Conservation (phyloP, 495 filamentous ascomycete genomes). For the Platismatia glauca region DNA sequence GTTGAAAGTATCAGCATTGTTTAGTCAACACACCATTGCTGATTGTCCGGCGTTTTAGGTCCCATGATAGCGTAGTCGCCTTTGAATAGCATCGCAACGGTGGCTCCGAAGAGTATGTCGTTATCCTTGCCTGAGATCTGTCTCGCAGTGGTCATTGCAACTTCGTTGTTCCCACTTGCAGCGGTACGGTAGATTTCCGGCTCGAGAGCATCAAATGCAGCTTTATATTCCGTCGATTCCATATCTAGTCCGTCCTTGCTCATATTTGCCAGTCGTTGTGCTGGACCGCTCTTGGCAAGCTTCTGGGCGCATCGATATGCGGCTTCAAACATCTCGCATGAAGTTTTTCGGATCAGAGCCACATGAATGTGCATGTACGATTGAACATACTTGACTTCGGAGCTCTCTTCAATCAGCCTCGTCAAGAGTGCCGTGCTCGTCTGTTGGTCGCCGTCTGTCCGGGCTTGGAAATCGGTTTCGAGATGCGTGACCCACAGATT, state of each 20-base stretch:
- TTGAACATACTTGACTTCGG: conserved; percentile 4
- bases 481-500: neutral
- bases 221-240: neutral
- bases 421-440: conserved; percentile 7
- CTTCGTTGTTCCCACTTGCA: neutral
- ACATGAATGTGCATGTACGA: conserved; percentile 11
- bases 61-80: neutral
- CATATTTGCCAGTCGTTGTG: neutral
- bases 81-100: neutral
- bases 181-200: conserved; percentile 1
- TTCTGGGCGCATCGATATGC: conserved; percentile 8
- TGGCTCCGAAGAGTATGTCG: neutral
- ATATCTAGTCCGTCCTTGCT: neutral
- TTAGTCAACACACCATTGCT: conserved; percentile 13
- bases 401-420: neutral
- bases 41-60: neutral
- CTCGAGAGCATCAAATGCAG: neutral
- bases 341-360: neutral
- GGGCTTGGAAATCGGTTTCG: conserved; percentile 1
- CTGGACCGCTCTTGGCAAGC: conserved; percentile 3
- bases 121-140: neutral
- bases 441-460: neutral
- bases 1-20: neutral
- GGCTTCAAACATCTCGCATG: conserved; percentile 6
- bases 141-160: conserved; percentile 6